Evolutionary conservation across 1,139 yeast genomes (phyloP), one percentile per base, ranked within the genome.

Genomic region (Sugiyamaella novakii): DNA sequence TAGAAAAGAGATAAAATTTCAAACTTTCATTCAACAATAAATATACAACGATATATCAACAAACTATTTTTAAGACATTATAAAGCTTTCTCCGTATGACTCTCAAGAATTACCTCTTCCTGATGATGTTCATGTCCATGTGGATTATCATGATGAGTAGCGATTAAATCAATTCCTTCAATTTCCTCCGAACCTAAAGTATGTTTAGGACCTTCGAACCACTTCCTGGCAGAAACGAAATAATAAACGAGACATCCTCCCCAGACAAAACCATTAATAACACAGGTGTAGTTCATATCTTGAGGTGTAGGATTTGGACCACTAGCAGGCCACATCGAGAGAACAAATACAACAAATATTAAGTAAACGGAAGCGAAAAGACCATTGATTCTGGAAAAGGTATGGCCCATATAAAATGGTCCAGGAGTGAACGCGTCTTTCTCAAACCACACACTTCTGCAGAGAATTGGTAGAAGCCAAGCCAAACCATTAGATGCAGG

Each of bases 221-320:
- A 75, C 59, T 78, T 80, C 54, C 74, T 78, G 17, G 85, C 87
- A 56, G 75, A 78, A n/a, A 76, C 66, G 38, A 64, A 63, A 59
- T 69, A 82, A 76, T 81, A 81, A 1, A 73, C 58, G 28, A 74
- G 59, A 2, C 77, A 74, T 19, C 81, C 58, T 21, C 77, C 57
- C 77, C 81, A 70, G 2, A 84, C 79, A 3, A 83, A 84, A 55
- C 78, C 81, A 61, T 74, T 81, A n/a, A 81, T 84, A 38, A 80
- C 71, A 27, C 69, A 73, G 0, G 86, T 81, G 82, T 85, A 81
- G 66, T 81, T 81, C 87, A 81, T 81, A 15, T 58, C 55, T 17
- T 73, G 73, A 5, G 74, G 65, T 5, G 73, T 70, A 55, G 78
- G 67, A 47, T 69, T 61, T 11, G 68, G 66, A n/a, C 85, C 85